phyloP scores from a whole-genome alignment of 305 asterid species.

The Caryopteris hybrid region DNA sequence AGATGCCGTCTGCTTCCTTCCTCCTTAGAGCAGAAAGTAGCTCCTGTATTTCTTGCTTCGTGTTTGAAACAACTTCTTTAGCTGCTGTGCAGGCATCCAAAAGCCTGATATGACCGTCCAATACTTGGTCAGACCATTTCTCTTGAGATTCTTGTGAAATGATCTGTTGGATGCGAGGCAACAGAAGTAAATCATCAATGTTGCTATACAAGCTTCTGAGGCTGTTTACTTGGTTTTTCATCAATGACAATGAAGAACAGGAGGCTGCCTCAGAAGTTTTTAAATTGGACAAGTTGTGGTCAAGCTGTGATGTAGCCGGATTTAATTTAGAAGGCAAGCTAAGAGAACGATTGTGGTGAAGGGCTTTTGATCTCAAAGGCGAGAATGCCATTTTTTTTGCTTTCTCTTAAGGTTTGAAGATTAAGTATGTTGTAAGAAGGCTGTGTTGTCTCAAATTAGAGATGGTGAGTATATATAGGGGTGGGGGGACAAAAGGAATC shows the following conservation, averaged over 20 bases:
- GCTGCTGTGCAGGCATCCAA: slow-evolving; percentile 25
- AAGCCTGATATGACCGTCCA: slow-evolving; percentile 22
- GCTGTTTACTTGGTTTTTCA: neutral
- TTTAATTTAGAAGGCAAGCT: slow-evolving; percentile 24
- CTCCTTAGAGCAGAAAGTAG: slow-evolving; percentile 31
- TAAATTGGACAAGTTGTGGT: slow-evolving; percentile 6
- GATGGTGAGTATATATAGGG: neutral
- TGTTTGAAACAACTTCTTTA: slow-evolving; percentile 17
- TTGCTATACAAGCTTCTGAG: slow-evolving; percentile 16
- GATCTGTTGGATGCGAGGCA: slow-evolving; percentile 17
- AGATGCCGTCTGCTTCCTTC: slow-evolving; percentile 18
- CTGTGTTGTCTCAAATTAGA: neutral
- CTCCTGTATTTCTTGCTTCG: slow-evolving; percentile 14
- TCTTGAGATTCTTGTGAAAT: slow-evolving; percentile 24
- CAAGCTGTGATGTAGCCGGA: slow-evolving; percentile 19
- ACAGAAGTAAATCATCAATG: slow-evolving; percentile 14
- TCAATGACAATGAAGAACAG: slow-evolving; percentile 13
- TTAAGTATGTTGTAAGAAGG: neutral
- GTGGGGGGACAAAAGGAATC: neutral
- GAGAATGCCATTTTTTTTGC: neutral
- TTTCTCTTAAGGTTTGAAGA: neutral
- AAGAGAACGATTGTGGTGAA: slow-evolving; percentile 29
- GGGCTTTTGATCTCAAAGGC: slow-evolving; percentile 15
- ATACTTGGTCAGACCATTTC: slow-evolving; percentile 15
- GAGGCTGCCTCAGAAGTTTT: slow-evolving; percentile 1